A percentile compares a stretch with the other conserved stretches of the same genome.
These are phyloP conservation scores for Lipomyces lipofer DNA, from an alignment of 805 yeast genomes.

Conservation along the genomic window DNA sequence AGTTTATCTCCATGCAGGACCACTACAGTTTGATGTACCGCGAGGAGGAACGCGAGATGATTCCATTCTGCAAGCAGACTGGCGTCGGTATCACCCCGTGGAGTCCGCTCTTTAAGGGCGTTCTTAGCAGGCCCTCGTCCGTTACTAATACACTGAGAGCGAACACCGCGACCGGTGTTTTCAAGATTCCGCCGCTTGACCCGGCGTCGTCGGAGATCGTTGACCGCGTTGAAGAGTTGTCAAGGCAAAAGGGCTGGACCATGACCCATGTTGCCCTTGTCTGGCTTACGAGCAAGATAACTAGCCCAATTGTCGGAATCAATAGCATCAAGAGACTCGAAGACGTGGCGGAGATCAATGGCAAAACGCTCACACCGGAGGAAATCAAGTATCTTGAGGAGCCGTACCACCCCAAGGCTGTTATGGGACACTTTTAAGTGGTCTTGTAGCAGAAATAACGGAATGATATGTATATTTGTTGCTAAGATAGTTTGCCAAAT, in stretches of 20 bases:
- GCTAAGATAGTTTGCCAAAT: too few species aligned
- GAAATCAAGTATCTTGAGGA: conserved; percentile 39
- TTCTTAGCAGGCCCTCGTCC: conserved; percentile 56
- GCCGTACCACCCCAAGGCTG: conserved; percentile 33
- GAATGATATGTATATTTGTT: too few species aligned
- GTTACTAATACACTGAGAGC: conserved; percentile 16
- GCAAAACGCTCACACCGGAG: conserved; percentile 43
- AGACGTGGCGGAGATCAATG: conserved; percentile 49
- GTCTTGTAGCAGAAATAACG: too few species aligned
- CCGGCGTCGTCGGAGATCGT: conserved; percentile 40
- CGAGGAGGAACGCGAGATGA: conserved; percentile 66
- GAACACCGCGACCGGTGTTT: conserved; percentile 8
- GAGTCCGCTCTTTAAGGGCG: conserved; percentile 60
- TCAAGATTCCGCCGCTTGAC: conserved; percentile 10
- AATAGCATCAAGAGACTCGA: conserved; percentile 51
- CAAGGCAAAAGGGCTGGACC: conserved; percentile 48
- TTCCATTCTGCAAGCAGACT: conserved; percentile 53
- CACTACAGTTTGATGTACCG: conserved; percentile 57
- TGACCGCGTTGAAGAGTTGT: conserved; percentile 49
- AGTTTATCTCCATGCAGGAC: conserved; percentile 63
- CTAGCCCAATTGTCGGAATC: conserved; percentile 57
- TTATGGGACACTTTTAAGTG: too few species aligned
- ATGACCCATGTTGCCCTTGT: conserved; percentile 58
- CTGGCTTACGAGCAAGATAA: conserved; percentile 55
- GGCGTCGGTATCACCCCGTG: conserved; percentile 62